Evolutionary conservation across 495 filamentous ascomycete genomes (phyloP), one percentile per base, ranked within the genome.

Genomic region (Venustampulla echinocandica): DNA sequence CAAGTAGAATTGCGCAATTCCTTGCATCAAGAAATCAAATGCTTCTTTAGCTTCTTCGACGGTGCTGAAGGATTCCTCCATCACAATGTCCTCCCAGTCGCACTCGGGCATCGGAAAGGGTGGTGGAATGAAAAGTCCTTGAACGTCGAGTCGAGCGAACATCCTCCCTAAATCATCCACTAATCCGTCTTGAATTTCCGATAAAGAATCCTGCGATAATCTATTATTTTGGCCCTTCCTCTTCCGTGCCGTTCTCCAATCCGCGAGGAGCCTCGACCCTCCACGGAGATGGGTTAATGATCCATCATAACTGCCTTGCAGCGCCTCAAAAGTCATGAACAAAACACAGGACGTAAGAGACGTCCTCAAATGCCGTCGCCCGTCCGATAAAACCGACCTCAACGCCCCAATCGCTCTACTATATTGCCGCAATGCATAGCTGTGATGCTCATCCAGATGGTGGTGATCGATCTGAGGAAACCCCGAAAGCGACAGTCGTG

Each of bases 81-180:
- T 41, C 1, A 54, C 48, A 3, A 58, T 47, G 39, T 58, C 51
- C 22, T 58, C 49, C 50, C 51, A 54, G 6, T 50, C 46, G 2
- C 47, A 53, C 28, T 58, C 55, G 15, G 55, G 55, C 51, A 58
- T 54, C 4, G 51, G 50, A 30, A 54, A 58, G 17, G 55, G 55
- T 15, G 55, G 55, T 13, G 55, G 55, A 17, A 58, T 37, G 36
- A 58, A 58, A 5, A 58, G 22, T 9, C 50, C 51, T 39, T 58
- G 55, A 33, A 58, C 55, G 25, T 58, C 55, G 13, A 58, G 51
- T 14, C 55, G 47, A 33, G 55, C 47, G 18, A 58, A 58, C 55
- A 58, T 58, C 11, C 55, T 30, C 10, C 55, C 55, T 10, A 58
- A 34, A 35, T 58, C 55, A 40, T 58, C 55, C 11, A 58, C 48